Conservation (phyloP, 1,139 yeast species). For the Spencermartinsiella ligniputridi region DNA sequence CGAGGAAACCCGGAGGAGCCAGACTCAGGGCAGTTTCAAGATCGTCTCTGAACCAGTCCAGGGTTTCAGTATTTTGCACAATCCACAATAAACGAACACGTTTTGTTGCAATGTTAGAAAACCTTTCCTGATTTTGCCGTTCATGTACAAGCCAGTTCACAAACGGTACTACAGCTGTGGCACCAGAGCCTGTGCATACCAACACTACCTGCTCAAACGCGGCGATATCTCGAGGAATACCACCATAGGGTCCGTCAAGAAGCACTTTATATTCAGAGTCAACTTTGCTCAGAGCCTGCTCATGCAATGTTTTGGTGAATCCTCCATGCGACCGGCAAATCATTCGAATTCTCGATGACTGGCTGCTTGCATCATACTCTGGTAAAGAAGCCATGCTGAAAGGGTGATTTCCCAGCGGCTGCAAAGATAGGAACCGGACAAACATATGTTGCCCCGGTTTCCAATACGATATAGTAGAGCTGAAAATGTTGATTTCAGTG, state of each 20-base stretch:
- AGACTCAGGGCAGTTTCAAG: slow-evolving; percentile 23
- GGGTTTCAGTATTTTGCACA: slow-evolving; percentile 36
- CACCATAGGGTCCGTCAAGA: slow-evolving; percentile 66
- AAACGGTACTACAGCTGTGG: slow-evolving; percentile 51
- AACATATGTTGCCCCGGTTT: slow-evolving; percentile 59
- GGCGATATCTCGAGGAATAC: slow-evolving; percentile 45
- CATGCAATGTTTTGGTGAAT: slow-evolving; percentile 39
- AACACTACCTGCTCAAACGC: slow-evolving; percentile 47
- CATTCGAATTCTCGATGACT: slow-evolving; percentile 38
- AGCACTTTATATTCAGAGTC: slow-evolving; percentile 32
- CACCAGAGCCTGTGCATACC: slow-evolving; percentile 46
- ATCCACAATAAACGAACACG: slow-evolving; percentile 49
- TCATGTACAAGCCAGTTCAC: slow-evolving; percentile 5
- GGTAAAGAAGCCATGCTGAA: slow-evolving; percentile 51
- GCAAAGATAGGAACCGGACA: slow-evolving; percentile 45
- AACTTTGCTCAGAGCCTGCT: slow-evolving; percentile 22
- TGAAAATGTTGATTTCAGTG: slow-evolving; percentile 42
- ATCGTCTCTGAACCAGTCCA: slow-evolving; percentile 47
- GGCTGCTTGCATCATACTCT: slow-evolving; percentile 18
- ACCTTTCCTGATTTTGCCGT: slow-evolving; percentile 1
- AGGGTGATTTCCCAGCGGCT: slow-evolving; percentile 56
- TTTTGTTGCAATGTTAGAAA: slow-evolving; percentile 19
- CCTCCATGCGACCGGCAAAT: slow-evolving; percentile 51
- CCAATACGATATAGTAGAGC: slow-evolving; percentile 42
- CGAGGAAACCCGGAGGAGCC: slow-evolving; percentile 8